Evolutionary conservation across 2,329 filamentous ascomycete genomes (phyloP).

Genomic region (Plectosphaerella cucumerina): DNA sequence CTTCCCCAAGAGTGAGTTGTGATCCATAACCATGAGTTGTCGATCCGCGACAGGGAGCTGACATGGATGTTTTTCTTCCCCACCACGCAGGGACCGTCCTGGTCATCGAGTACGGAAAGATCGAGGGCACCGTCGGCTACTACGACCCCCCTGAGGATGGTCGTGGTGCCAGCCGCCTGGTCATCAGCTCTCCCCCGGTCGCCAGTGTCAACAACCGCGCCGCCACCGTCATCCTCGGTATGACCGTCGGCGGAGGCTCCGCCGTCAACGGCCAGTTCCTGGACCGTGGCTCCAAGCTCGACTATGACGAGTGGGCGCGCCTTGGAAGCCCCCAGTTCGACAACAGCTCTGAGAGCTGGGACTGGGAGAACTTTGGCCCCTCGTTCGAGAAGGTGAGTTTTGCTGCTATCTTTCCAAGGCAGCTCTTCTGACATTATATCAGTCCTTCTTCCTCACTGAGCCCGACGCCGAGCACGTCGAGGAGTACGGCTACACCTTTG

Average conservation of each 20-base stretch:
- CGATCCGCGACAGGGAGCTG: not conserved
- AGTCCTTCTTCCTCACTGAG: slow-evolving; percentile 14
- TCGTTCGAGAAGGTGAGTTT: slow-evolving; percentile 28
- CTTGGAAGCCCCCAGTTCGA: slow-evolving; percentile 20
- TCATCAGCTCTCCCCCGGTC: slow-evolving; percentile 19
- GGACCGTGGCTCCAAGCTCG: slow-evolving; percentile 27
- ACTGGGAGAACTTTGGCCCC: slow-evolving; percentile 28
- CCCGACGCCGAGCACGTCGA: slow-evolving; percentile 17
- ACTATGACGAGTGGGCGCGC: slow-evolving; percentile 30
- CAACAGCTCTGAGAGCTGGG: slow-evolving; percentile 21
- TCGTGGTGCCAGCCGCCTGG: slow-evolving; percentile 15
- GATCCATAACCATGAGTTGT: too few species aligned
- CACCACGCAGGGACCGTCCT: slow-evolving; percentile 2
- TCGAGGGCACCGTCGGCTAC: slow-evolving; percentile 15
- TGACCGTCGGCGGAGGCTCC: slow-evolving; percentile 29
- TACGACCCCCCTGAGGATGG: slow-evolving; percentile 21
- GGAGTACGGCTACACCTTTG: slow-evolving; percentile 26
- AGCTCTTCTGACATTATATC: slow-evolving; percentile 3
- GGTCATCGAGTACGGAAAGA: slow-evolving; percentile 3
- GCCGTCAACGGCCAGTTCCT: slow-evolving; percentile 33
- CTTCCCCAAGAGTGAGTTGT: slow-evolving; percentile 18
- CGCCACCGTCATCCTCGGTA: slow-evolving; percentile 23
- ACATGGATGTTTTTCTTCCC: not conserved
- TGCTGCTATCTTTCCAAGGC: not conserved
- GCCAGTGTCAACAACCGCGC: slow-evolving; percentile 20